Evolutionary conservation across 805 yeast species (phyloP).

Genomic region (Wickerhamia fluorescens): DNA sequence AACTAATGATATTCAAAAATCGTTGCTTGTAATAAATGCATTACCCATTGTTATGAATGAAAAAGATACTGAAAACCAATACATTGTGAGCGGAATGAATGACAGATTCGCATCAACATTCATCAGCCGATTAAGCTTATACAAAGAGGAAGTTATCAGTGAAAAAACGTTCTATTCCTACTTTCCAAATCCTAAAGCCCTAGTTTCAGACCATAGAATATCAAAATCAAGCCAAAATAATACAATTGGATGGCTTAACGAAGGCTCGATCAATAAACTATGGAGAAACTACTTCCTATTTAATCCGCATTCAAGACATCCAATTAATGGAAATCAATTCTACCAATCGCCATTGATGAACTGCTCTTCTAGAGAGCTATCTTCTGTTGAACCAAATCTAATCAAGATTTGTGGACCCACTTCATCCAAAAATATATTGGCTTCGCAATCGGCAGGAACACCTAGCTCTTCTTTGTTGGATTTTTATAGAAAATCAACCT

Average conservation of each 20-base stretch:
- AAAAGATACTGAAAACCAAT: conserved; percentile 9
- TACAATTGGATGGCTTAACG: conserved; percentile 5
- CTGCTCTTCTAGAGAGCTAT: conserved; percentile 25
- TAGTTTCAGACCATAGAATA: conserved; percentile 3
- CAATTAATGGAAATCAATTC: conserved; percentile 27
- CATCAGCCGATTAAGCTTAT: conserved; percentile 9
- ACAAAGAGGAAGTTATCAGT: conserved; percentile 17
- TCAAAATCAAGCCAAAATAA: not conserved
- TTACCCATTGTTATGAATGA: conserved; percentile 47
- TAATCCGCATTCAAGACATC: conserved; percentile 27
- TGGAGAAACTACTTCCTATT: conserved; percentile 27
- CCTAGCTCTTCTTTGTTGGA: conserved; percentile 23
- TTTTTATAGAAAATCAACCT: conserved; percentile 27
- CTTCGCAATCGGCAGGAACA: conserved; percentile 26
- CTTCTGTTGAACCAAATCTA: conserved; percentile 27
- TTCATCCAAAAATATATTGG: conserved; percentile 18
- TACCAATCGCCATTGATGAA: conserved; percentile 29
- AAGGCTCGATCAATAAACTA: conserved; percentile 23
- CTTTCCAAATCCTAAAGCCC: conserved; percentile 21
- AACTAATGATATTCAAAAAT: conserved; percentile 47
- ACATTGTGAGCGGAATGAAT: conserved; percentile 14
- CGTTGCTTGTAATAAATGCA: conserved; percentile 63
- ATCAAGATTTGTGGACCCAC: conserved; percentile 21
- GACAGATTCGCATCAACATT: conserved; percentile 20
- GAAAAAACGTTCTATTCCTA: conserved; percentile 20